phyloP scores from a whole-genome alignment of 306 rosid species.

The Cotoneaster glaucophyllus region DNA sequence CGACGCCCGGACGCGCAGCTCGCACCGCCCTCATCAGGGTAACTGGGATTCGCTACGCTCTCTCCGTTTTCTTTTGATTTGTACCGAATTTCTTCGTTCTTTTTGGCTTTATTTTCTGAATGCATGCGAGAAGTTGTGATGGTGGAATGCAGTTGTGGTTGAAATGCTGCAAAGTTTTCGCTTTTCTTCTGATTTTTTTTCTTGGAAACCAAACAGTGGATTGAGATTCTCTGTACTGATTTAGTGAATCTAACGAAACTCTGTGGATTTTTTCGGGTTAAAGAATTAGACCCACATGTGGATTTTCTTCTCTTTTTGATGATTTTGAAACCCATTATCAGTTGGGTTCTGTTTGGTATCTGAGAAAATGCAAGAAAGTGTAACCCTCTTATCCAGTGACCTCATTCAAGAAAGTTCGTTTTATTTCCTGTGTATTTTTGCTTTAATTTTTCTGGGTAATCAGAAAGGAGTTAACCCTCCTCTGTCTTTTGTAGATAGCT shows the following conservation, averaged over 20 bases:
- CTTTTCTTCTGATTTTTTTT: background rate
- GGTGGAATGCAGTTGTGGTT: background rate
- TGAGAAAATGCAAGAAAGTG: background rate
- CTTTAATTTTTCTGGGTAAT: background rate
- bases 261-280: background rate
- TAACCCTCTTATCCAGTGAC: background rate
- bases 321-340: background rate
- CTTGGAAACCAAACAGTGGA: background rate
- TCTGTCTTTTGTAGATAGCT: background rate
- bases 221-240: background rate
- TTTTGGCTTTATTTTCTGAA: background rate
- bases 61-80: background rate
- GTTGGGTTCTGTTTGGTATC: background rate
- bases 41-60: background rate
- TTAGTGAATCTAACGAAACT: background rate
- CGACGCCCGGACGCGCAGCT: background rate
- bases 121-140: background rate
- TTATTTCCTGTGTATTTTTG: background rate
- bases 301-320: background rate
- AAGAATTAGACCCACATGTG: background rate
- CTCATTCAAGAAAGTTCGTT: background rate
- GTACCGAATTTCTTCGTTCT: background rate
- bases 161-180: background rate
- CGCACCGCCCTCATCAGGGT: conserved; percentile 19
- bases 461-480: background rate